phyloP scores from a whole-genome alignment of 2,329 filamentous ascomycete species.

The Sporothrix humicola region DNA sequence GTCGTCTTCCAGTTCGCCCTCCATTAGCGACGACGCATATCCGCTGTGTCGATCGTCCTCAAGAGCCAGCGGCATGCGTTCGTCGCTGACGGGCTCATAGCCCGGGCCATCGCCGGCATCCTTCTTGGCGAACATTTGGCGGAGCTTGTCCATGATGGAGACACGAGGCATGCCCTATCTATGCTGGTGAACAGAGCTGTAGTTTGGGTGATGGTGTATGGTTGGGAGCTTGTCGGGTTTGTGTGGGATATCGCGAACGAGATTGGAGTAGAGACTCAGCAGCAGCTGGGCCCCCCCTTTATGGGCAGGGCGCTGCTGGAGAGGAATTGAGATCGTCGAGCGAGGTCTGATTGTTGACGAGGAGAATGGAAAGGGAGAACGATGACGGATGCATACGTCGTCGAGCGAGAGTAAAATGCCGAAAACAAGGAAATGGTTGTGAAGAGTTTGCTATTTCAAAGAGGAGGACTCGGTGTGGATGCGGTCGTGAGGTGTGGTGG shows the following conservation, averaged over 20 bases:
- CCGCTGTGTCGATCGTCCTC: constrained; percentile 41
- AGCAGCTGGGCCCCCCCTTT: constrained; percentile 26
- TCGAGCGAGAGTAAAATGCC: not conserved
- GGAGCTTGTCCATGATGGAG: constrained; percentile 49
- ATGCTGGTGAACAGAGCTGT: not conserved
- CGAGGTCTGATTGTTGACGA: constrained; percentile 9
- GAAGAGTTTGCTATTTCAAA: not conserved
- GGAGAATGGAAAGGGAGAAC: not conserved
- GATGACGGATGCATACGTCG: constrained; percentile 8
- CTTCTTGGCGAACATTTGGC: constrained; percentile 45
- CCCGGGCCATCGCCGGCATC: constrained; percentile 43
- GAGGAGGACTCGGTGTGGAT: not conserved
- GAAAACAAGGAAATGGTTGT: constrained; percentile 12
- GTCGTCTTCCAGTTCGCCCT: constrained; percentile 43
- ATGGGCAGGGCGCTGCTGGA: constrained; percentile 18
- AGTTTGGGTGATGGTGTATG: not conserved
- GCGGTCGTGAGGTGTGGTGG: constrained; percentile 3
- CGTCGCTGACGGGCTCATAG: constrained; percentile 45
- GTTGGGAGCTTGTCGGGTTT: not conserved
- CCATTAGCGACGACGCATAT: constrained; percentile 39
- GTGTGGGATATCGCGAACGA: not conserved
- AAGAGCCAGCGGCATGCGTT: constrained; percentile 41
- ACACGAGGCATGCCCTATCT: constrained; percentile 9
- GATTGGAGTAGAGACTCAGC: not conserved
- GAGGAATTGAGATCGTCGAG: not conserved